Evolutionary conservation across 352 stramenopile species (phyloP).

Genomic region (Poterioochromonas sp.): DNA sequence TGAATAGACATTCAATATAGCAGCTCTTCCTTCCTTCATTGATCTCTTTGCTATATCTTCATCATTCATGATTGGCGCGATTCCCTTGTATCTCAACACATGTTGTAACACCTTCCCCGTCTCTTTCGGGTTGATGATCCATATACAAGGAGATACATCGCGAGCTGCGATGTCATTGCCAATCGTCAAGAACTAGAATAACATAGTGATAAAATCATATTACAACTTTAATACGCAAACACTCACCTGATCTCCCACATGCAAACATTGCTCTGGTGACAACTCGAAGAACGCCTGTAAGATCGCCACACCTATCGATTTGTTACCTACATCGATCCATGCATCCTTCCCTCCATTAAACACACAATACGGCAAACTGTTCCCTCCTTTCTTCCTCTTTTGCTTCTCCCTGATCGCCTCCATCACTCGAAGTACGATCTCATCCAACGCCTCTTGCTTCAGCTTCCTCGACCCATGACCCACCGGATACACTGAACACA

Average conservation of each 20-base stretch:
- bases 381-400: constrained; percentile 38
- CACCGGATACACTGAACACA: constrained; percentile 56
- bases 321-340: constrained; percentile 91
- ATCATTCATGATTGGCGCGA: no score
- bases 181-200: constrained; percentile 53
- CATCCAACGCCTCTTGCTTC: constrained; percentile 75
- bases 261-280: constrained; percentile 64
- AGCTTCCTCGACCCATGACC: constrained; percentile 23
- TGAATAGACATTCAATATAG: no score
- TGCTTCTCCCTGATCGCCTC: constrained; percentile 57
- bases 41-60: no score
- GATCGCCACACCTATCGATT: constrained; percentile 80
- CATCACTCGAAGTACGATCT: constrained; percentile 80
- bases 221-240: no score
- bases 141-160: constrained; percentile 78
- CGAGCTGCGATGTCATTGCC: constrained; percentile 86
- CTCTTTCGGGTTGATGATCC: constrained; percentile 84
- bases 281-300: constrained; percentile 69
- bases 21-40: no score
- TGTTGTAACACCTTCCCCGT: constrained; percentile 85
- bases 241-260: constrained; percentile 85
- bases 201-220: constrained; percentile 5
- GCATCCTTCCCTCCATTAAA: constrained; percentile 91
- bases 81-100: constrained; percentile 52
- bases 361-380: constrained; percentile 79